A percentile compares a stretch with the other conserved stretches of the same genome.
phyloP scores from a whole-genome alignment of 306 rosid species.

The Myrica gale region DNA sequence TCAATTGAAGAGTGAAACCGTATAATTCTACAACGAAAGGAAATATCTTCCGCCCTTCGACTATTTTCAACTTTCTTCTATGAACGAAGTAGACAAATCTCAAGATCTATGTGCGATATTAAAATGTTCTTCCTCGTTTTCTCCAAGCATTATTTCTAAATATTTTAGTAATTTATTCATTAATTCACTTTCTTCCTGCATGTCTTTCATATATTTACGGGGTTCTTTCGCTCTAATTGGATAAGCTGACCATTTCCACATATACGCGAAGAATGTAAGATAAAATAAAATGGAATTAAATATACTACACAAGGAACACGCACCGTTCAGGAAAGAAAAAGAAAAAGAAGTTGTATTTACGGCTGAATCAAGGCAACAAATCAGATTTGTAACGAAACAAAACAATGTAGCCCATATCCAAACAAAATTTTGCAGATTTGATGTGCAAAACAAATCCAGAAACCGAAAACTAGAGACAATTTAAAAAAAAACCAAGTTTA shows the following conservation, averaged over 20 bases:
- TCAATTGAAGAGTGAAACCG: not conserved
- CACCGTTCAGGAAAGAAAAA: not conserved
- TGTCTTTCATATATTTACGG: not conserved
- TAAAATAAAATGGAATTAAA: not conserved
- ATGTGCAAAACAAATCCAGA: constrained; percentile 5
- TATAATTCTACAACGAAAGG: not conserved
- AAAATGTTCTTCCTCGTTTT: not conserved
- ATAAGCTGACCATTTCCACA: not conserved
- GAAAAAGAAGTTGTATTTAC: not conserved
- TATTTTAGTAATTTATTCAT: not conserved
- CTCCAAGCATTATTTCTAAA: not conserved
- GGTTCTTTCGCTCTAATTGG: not conserved
- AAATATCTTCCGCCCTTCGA: constrained; percentile 13
- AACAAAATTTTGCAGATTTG: not conserved
- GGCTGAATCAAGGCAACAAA: constrained; percentile 5
- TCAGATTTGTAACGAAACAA: constrained; percentile 24
- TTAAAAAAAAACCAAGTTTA: constrained; percentile 9
- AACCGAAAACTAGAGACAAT: constrained; percentile 9
- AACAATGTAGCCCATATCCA: constrained; percentile 10
- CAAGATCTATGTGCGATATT: not conserved
- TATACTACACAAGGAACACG: not conserved
- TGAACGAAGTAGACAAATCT: constrained; percentile 10
- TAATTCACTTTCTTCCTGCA: not conserved
- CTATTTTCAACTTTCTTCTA: constrained; percentile 5
- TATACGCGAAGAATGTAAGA: not conserved